phyloP scores from a whole-genome alignment of 345 rosid genomes.

The Excoecaria agallocha region DNA sequence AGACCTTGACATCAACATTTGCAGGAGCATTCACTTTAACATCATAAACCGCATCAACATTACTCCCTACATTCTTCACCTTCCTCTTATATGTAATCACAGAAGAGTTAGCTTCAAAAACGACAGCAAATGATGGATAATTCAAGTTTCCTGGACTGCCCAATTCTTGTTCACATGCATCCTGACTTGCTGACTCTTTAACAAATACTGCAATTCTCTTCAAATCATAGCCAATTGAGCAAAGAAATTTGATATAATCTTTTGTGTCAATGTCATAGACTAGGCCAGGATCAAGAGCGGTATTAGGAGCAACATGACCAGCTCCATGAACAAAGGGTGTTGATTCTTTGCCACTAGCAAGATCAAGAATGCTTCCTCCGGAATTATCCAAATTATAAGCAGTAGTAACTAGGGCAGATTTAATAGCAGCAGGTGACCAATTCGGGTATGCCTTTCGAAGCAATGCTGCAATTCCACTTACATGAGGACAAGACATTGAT shows the following conservation, averaged over 20 bases:
- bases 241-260: slow-evolving; percentile 67
- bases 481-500: slow-evolving; percentile 31
- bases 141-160: slow-evolving; percentile 36
- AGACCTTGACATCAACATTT: slow-evolving; percentile 52
- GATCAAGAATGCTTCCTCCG: slow-evolving; percentile 63
- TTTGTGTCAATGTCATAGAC: slow-evolving; percentile 56
- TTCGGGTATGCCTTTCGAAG: slow-evolving; percentile 23
- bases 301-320: slow-evolving; percentile 84
- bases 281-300: slow-evolving; percentile 75
- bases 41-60: slow-evolving; percentile 54
- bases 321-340: slow-evolving; percentile 73
- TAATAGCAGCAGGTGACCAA: slow-evolving; percentile 30
- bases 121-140: slow-evolving; percentile 30
- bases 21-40: slow-evolving; percentile 54
- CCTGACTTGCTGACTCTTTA: slow-evolving; percentile 39
- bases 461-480: slow-evolving; percentile 31
- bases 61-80: slow-evolving; percentile 66
- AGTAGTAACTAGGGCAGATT: slow-evolving; percentile 27
- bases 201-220: slow-evolving; percentile 54
- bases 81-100: slow-evolving; percentile 52
- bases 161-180: slow-evolving; percentile 35
- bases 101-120: slow-evolving; percentile 29
- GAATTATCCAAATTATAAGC: slow-evolving; percentile 58
- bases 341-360: slow-evolving; percentile 59
- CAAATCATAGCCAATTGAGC: slow-evolving; percentile 66